A percentile compares a stretch with the other conserved stretches of the same genome.
Conservation (phyloP, 768 basidiomycete species). For the Kwoniella bestiolae region DNA sequence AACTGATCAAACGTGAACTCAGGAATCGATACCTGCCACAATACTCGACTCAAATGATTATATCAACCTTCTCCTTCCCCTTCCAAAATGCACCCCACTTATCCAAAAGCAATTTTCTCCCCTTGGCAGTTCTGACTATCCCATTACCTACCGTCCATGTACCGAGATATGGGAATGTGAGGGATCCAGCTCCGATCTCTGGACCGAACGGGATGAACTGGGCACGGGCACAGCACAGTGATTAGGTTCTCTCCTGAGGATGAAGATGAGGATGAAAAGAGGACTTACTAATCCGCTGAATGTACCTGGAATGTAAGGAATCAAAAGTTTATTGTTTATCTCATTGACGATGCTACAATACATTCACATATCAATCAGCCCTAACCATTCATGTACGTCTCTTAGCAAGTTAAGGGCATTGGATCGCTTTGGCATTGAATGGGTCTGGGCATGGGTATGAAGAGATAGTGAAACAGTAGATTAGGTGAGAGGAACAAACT, state of each 20-base stretch:
- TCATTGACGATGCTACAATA: slow-evolving; percentile 41
- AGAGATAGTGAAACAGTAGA: too few relatives aligned
- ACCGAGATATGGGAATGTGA: slow-evolving; percentile 69
- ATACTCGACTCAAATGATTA: not conserved
- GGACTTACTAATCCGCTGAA: slow-evolving; percentile 73
- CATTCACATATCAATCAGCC: too few relatives aligned
- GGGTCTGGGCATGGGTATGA: too few relatives aligned
- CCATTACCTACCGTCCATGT: slow-evolving; percentile 88
- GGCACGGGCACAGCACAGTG: not conserved
- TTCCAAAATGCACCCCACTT: slow-evolving; percentile 72
- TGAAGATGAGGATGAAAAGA: not conserved
- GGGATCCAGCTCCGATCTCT: slow-evolving; percentile 23
- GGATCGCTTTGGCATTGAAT: too few relatives aligned
- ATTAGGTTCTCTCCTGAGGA: not conserved
- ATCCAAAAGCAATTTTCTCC: slow-evolving; percentile 79
- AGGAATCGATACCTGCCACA: too few relatives aligned
- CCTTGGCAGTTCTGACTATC: slow-evolving; percentile 89
- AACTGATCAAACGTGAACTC: not conserved
- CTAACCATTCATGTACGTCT: too few relatives aligned
- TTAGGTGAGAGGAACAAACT: too few relatives aligned
- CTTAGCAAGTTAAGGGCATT: too few relatives aligned
- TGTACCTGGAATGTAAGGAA: slow-evolving; percentile 62
- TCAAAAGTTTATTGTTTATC: slow-evolving; percentile 26
- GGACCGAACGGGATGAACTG: slow-evolving; percentile 41
- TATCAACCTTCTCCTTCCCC: slow-evolving; percentile 33